Evolutionary conservation across 176 grass and related monocot genomes (phyloP).

Genomic region (Bonia amplexicaulis): DNA sequence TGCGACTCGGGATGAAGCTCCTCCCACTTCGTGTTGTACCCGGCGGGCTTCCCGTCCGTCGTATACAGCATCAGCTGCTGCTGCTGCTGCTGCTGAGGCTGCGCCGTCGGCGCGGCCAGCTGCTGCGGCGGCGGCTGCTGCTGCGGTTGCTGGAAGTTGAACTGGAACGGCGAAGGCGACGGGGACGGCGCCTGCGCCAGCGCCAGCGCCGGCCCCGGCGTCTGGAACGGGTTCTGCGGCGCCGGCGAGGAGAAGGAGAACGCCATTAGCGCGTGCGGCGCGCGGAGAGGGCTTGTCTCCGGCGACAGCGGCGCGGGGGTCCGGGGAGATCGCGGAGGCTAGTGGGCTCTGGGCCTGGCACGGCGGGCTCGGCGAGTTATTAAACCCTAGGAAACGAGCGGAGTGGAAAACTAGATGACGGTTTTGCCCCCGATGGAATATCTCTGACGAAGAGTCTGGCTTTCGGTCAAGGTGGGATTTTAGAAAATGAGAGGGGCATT

Average conservation of each 20-base stretch:
- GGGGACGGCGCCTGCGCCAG: constrained; percentile 3
- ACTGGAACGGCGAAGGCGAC: constrained; percentile 46
- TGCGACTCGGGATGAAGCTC: constrained; percentile 76
- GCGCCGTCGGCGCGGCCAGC: constrained; percentile 19
- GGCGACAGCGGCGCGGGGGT: constrained; percentile 16
- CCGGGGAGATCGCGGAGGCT: neutral
- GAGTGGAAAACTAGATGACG: neutral
- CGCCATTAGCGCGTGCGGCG: constrained; percentile 25
- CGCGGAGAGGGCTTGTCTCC: neutral
- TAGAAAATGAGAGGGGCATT: neutral
- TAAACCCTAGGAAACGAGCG: constrained; percentile 30
- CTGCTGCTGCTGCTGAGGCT: neutral
- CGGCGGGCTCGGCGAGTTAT: neutral
- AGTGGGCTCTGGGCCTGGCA: constrained; percentile 15
- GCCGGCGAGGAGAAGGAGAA: constrained; percentile 49
- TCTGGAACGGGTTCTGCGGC: constrained; percentile 33
- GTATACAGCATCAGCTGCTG: constrained; percentile 55
- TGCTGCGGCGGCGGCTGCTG: constrained; percentile 27
- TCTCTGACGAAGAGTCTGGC: too few relatives aligned
- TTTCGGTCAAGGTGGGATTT: neutral
- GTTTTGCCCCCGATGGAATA: neutral
- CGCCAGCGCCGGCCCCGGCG: neutral
- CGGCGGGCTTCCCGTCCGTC: constrained; percentile 57
- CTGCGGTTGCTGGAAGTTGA: constrained; percentile 48
- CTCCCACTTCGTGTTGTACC: constrained; percentile 75